A percentile compares a stretch with the other conserved stretches of the same genome.
Conservation (phyloP, 225 moss, liverwort and hornwort species). For the Anthoceros angustus region DNA sequence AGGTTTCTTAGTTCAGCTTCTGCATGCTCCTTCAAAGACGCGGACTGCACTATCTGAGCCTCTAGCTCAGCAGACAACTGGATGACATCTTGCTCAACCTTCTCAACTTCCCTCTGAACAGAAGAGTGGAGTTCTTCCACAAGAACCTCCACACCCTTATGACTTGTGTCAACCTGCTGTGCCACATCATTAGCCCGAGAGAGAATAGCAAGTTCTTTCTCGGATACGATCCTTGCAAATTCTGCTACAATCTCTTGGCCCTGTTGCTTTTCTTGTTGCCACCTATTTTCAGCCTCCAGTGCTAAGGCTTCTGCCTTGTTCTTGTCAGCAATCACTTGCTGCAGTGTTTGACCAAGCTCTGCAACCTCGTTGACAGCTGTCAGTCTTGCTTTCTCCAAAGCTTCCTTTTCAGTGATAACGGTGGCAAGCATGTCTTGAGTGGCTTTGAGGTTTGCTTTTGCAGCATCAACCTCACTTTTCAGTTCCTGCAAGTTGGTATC, state of each 20-base stretch:
- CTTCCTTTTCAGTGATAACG: background rate
- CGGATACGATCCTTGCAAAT: no score
- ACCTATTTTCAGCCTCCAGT: conserved; percentile 6
- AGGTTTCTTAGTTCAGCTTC: background rate
- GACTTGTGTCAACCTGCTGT: no score
- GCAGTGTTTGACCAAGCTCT: background rate
- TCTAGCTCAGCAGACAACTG: background rate
- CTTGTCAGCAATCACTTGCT: background rate
- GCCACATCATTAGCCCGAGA: no score
- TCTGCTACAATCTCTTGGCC: conserved; percentile 9
- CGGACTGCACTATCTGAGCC: background rate
- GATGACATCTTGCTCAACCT: background rate
- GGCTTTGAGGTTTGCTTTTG: background rate
- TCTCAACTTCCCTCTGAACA: background rate
- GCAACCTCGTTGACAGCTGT: background rate
- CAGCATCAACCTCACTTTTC: conserved; percentile 6
- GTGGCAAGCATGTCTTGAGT: background rate
- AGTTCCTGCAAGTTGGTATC: conserved; percentile 12
- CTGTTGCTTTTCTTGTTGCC: conserved; percentile 16
- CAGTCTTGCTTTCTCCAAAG: background rate
- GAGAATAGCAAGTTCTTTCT: no score
- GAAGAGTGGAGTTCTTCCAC: no score
- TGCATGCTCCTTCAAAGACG: background rate
- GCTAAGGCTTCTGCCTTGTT: conserved; percentile 7
- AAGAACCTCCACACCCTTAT: no score